These are phyloP conservation scores for Citrullus colocynthis DNA, from an alignment of 306 rosid genomes.

Conservation along the genomic window DNA sequence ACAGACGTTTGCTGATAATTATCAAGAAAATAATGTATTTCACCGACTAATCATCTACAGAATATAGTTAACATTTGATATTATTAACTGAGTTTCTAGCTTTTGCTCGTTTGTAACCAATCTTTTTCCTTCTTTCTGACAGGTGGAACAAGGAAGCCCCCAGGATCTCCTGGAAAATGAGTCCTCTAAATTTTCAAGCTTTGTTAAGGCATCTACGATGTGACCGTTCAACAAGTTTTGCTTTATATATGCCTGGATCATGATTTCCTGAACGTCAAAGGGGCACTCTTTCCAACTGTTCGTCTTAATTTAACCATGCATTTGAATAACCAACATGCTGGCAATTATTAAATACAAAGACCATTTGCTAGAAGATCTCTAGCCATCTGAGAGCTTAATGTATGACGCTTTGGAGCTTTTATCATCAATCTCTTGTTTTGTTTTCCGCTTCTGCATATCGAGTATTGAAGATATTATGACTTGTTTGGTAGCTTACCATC, in stretches of 20 bases:
- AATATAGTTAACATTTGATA: not conserved
- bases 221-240: conserved; percentile 16
- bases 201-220: conserved; percentile 65
- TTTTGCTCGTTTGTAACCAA: not conserved
- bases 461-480: not conserved
- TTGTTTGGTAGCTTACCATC: not conserved
- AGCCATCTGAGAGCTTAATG: not conserved
- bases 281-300: not conserved
- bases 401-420: not conserved
- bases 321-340: not conserved
- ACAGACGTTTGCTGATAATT: not conserved
- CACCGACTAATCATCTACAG: not conserved
- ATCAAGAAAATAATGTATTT: not conserved
- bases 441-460: not conserved
- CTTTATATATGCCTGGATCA: not conserved
- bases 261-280: not conserved
- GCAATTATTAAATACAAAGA: not conserved
- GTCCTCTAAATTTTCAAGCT: conserved; percentile 51
- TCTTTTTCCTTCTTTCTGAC: not conserved
- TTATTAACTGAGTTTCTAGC: not conserved
- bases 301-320: not conserved
- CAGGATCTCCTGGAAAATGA: conserved; percentile 42
- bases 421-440: not conserved
- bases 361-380: not conserved
- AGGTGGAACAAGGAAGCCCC: conserved; percentile 61